Conservation (phyloP, 2,329 filamentous ascomycete species). For the Davidsoniella eucalypti region DNA sequence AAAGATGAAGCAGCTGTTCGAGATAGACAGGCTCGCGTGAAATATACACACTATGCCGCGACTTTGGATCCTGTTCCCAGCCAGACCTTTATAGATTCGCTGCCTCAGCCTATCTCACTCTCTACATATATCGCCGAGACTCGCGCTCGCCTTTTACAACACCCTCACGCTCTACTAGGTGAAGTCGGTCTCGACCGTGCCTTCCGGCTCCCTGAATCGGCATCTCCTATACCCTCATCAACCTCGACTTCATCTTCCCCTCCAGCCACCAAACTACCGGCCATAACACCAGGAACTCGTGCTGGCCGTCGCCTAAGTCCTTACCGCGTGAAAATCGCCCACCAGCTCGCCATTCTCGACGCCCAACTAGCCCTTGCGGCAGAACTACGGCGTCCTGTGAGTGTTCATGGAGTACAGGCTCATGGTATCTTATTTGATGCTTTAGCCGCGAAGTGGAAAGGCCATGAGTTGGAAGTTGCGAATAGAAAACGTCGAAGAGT, state of each 20-base stretch:
- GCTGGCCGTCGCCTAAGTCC: slow-evolving; percentile 53
- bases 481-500: slow-evolving; percentile 41
- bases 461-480: slow-evolving; percentile 44
- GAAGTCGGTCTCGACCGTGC: slow-evolving; percentile 65
- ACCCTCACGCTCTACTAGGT: slow-evolving; percentile 52
- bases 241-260: background rate
- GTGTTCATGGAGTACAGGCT: slow-evolving; percentile 58
- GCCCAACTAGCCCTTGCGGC: slow-evolving; percentile 58
- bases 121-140: slow-evolving; percentile 42
- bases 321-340: slow-evolving; percentile 48
- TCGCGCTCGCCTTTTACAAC: slow-evolving; percentile 33
- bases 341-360: slow-evolving; percentile 50
- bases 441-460: slow-evolving; percentile 51
- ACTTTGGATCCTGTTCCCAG: no score
- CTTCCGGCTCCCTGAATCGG: slow-evolving; percentile 47
- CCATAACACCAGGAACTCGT: slow-evolving; percentile 50
- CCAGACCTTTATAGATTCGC: slow-evolving; percentile 13
- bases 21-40: no score
- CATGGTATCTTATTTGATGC: slow-evolving; percentile 55
- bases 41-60: no score
- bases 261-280: slow-evolving; percentile 16
- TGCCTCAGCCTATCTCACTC: slow-evolving; percentile 46
- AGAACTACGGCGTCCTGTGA: slow-evolving; percentile 46
- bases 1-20: no score
- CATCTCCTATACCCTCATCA: slow-evolving; percentile 16